These are phyloP conservation scores for Cordyceps farinosa DNA, from an alignment of 2,329 filamentous ascomycete genomes.

Conservation along the genomic window DNA sequence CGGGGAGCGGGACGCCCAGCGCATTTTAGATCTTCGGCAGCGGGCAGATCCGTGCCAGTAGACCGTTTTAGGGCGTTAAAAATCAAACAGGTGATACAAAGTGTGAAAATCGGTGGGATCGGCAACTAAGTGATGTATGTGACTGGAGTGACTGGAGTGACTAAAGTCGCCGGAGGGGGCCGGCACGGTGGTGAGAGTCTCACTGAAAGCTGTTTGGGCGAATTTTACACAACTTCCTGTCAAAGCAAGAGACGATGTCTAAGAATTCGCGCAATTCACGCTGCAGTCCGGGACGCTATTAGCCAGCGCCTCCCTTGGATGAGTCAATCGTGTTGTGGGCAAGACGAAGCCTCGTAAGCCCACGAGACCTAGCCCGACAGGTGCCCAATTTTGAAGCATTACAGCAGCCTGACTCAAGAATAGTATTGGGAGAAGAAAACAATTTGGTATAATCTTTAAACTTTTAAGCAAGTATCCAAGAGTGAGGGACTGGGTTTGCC, in stretches of 20 bases:
- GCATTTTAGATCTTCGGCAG: neutral
- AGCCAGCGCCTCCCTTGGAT: no score
- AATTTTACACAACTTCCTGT: no score
- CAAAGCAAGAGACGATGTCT: no score
- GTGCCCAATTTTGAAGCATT: no score
- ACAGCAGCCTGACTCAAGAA: no score
- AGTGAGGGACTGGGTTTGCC: conserved; percentile 5
- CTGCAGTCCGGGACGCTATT: no score
- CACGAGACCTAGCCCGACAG: no score
- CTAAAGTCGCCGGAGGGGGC: neutral
- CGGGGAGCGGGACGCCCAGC: neutral
- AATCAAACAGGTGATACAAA: neutral
- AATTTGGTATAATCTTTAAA: neutral
- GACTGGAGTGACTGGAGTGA: neutral
- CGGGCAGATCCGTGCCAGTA: conserved; percentile 3
- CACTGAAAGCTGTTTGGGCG: no score
- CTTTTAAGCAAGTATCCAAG: neutral
- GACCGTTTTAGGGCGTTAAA: neutral
- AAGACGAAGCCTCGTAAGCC: no score
- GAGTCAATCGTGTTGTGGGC: no score
- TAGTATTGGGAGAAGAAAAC: no score
- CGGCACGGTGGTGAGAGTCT: neutral
- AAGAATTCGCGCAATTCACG: no score
- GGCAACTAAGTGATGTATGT: neutral
- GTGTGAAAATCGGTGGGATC: neutral